Evolutionary conservation across 768 basidiomycete genomes (phyloP), one percentile per base, ranked within the genome.

Genomic region (Leccinum longicurvipes): DNA sequence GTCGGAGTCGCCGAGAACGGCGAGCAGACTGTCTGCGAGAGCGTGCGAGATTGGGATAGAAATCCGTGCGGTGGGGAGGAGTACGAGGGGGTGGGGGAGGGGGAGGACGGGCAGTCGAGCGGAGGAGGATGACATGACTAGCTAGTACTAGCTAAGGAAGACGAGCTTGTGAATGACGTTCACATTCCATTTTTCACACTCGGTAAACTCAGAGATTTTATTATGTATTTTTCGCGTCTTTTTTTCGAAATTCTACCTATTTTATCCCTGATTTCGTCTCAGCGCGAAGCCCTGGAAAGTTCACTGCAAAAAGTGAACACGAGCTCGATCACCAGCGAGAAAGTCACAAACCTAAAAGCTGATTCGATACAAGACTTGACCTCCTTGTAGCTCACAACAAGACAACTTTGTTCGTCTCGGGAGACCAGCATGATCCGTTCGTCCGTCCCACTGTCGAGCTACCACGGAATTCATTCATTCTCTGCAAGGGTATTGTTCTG

Each of bases 391-490:
- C 84, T 91, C 39, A 97, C 93, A 9, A 96, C 91, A 15, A 98
- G 79, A 69, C 94, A 97, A 65, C 88, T 94, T 75, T 96, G 95
- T 68, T 98, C 97, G 68, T 99, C 96, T 46, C 96, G 79, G 6
- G 93, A 86, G 25, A 97, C 85, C 24, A 99, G 81, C 94, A 98
- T 96, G 60, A 99, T 79, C 59, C 86, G 87, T 69, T 99, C 97
- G 44, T 98, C 96, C 14, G 88, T 83, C 6, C 95, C 96, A 8
- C 87, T 87, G 68, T 99, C 97, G 50, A 98, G 83, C 92, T 96
- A 59, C 29, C 19, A 50, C 54, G 39, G 11, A 25, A 50, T 45
- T 50, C 32, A 50, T 45, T 50, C 32, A 52, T 15, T 7, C 46
- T 14, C 39, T 29, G 19, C 14, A 21, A 6, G 19, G 5, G 19